Evolutionary conservation across 805 yeast genomes (phyloP), one percentile per base, ranked within the genome.

Genomic region (Priceomyces medius): DNA sequence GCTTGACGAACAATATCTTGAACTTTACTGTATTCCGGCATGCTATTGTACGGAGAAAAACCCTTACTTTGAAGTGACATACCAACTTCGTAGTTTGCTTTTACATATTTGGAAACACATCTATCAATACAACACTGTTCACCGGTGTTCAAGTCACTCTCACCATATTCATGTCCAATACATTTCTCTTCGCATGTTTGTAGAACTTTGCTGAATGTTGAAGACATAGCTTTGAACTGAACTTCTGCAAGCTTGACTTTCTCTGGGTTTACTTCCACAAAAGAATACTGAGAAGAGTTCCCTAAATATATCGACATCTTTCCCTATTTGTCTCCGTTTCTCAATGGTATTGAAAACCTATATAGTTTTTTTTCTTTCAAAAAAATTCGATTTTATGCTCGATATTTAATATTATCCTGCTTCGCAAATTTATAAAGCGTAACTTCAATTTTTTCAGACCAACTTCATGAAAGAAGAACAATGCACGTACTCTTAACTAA

Each of bases 81-180:
- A 0, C 91, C 93, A 21, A 87, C 67, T 40, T 74, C 57, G 34
- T 77, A 61, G 58, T 83, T 89, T 35, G 89, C 83, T 52, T 74
- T 74, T 69, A 88, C 86, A 62, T 83, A 89, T 61, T 90, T 90
- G 48, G 80, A 64, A 33, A 86, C 91, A 66, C 98, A 90, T 45
- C 97, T 71, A 60, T 89, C 96, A 8, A 87, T 66, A 59, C 97
- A 91, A 34, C 79, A 74, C 44, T 73, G 64, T 58, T 90, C 97
- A 27, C 96, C 97, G 54, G 89, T 88, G 48, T 79, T 81, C 41
- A 90, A 68, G 19, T 91, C 97, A 7, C 78, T 74, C 53, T 91
- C 98, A 12, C 88, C 87, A 63, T 85, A 90, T 48, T 83, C 86
- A n/a, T 73, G 78, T n/a, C 85, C 83, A 31, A 93, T 75, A 63